Conservation (phyloP, 2,329 filamentous ascomycete species). For the Rhynchosporium secalis region DNA sequence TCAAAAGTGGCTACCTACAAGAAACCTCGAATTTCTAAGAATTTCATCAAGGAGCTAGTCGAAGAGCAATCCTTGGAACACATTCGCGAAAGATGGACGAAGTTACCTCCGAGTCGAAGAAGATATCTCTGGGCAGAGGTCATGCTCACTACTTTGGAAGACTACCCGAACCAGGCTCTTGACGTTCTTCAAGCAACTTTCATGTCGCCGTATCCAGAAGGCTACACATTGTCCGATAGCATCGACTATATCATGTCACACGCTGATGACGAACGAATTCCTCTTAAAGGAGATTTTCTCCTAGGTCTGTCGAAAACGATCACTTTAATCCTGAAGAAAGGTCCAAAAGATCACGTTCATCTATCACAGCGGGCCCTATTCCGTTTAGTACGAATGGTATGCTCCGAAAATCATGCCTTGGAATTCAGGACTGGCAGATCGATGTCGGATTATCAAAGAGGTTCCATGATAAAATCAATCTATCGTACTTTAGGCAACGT, state of each 20-base stretch:
- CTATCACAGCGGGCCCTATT: slow-evolving; percentile 9
- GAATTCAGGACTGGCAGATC: background rate
- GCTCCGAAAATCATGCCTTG: background rate
- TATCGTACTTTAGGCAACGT: slow-evolving; percentile 26
- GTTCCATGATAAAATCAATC: slow-evolving; percentile 22
- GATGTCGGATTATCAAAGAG: slow-evolving; percentile 20
- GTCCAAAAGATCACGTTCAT: slow-evolving; percentile 21
- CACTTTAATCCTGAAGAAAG: background rate
- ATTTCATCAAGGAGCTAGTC: background rate
- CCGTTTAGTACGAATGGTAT: background rate
- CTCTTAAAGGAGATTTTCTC: slow-evolving; percentile 1
- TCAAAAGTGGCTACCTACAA: background rate
- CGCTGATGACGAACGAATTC: slow-evolving; percentile 19
- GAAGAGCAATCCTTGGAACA: slow-evolving; percentile 6
- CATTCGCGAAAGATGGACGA: slow-evolving; percentile 20
- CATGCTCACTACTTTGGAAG: slow-evolving; percentile 26
- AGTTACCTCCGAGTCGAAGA: background rate
- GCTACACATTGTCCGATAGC: slow-evolving; percentile 27
- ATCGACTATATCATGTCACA: slow-evolving; percentile 32
- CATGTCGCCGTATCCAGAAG: slow-evolving; percentile 27
- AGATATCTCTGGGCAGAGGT: slow-evolving; percentile 28
- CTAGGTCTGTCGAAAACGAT: slow-evolving; percentile 4
- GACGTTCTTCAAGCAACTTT: slow-evolving; percentile 33
- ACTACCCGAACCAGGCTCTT: slow-evolving; percentile 27
- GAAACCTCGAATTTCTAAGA: background rate